Percentiles rank a stretch among this genome's conserved stretches.
These are phyloP conservation scores for Trametes punicea DNA, from an alignment of 768 basidiomycete species.

Conservation along the genomic window DNA sequence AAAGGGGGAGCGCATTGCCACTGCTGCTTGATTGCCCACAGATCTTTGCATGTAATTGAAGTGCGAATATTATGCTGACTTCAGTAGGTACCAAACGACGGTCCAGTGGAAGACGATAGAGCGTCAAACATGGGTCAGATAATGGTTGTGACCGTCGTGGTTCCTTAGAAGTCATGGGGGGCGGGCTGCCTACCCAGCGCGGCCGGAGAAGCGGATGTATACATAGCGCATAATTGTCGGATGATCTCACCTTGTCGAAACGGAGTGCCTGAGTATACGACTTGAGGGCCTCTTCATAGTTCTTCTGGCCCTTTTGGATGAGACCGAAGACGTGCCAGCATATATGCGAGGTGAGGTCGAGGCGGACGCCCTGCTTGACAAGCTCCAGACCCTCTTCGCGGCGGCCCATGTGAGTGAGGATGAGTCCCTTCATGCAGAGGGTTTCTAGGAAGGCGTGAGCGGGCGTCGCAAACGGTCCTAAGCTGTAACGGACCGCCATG, in stretches of 20 bases:
- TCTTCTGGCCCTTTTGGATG: conserved; percentile 90
- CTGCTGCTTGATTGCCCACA: no score
- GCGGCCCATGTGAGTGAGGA: conserved; percentile 75
- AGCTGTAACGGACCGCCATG: conserved; percentile 89
- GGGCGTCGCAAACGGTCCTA: background rate
- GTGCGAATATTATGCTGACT: no score
- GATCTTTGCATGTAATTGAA: no score
- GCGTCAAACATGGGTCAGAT: no score
- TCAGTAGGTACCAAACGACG: no score
- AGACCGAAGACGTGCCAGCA: conserved; percentile 98
- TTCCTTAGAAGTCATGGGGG: no score
- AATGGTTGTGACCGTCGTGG: no score
- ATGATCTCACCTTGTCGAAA: conserved; percentile 71
- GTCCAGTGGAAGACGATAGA: no score
- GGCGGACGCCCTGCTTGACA: conserved; percentile 78
- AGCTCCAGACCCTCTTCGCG: conserved; percentile 80
- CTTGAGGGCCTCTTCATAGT: conserved; percentile 91
- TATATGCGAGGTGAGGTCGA: conserved; percentile 87
- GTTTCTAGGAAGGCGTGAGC: conserved; percentile 58
- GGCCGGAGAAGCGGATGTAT: background rate
- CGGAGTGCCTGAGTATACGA: conserved; percentile 87
- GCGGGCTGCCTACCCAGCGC: no score
- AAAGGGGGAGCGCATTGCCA: no score
- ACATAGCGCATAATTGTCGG: background rate
- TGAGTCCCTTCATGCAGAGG: conserved; percentile 92